Conservation (phyloP, 371 early-diverging fungal species). For the Rhizomucor pusillus region DNA sequence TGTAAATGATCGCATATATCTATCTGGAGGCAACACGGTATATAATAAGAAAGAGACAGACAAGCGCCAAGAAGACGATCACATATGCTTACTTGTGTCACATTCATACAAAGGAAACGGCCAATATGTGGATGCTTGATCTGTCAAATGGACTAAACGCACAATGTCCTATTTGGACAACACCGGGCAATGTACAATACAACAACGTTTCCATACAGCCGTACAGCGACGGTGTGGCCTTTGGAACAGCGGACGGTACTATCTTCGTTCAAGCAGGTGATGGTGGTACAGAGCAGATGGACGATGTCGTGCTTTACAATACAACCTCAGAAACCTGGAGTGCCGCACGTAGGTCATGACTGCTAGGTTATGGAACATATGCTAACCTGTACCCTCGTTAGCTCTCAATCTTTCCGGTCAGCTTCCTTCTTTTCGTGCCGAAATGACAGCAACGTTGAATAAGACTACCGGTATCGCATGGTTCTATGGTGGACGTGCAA, state of each 20-base stretch:
- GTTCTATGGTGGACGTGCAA: constrained; percentile 38
- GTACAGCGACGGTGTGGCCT: constrained; percentile 34
- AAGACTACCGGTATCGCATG: constrained; percentile 21
- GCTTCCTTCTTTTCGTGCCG: constrained; percentile 13
- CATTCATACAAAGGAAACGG: constrained; percentile 10
- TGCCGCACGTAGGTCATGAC: background rate
- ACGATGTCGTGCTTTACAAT: constrained; percentile 22
- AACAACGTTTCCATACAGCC: constrained; percentile 8
- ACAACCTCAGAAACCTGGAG: constrained; percentile 12
- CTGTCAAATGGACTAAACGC: constrained; percentile 20
- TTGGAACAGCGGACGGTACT: constrained; percentile 9
- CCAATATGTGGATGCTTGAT: constrained; percentile 29
- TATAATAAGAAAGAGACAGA: background rate
- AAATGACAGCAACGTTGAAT: constrained; percentile 36
- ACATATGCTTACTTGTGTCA: background rate
- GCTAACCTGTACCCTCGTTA: background rate
- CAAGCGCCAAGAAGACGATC: background rate
- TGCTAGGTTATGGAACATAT: background rate
- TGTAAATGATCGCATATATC: constrained; percentile 11
- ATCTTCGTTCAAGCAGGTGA: constrained; percentile 30
- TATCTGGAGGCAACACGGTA: constrained; percentile 17
- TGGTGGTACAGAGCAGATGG: constrained; percentile 13
- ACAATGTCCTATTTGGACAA: constrained; percentile 20
- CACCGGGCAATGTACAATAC: background rate
- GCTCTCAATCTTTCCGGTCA: constrained; percentile 4